Percentiles rank a stretch among this genome's conserved stretches.
Evolutionary conservation across 2,329 filamentous ascomycete genomes (phyloP).

Genomic region (Hirsutella rhossiliensis): DNA sequence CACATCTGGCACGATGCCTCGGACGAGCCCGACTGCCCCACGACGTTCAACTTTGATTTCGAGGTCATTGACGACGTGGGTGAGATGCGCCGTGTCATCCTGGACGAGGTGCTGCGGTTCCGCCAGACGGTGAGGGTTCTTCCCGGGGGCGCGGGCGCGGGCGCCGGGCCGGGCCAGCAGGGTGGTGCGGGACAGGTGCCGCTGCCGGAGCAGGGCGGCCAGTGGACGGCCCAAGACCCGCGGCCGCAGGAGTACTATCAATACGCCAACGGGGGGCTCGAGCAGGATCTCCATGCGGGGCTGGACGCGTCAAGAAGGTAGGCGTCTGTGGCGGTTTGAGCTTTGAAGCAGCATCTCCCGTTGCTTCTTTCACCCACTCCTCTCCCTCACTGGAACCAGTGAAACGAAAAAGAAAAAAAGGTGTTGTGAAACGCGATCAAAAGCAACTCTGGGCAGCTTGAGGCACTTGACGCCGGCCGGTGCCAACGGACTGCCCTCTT

Average conservation of each 20-base stretch:
- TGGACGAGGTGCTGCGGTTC: constrained; percentile 88
- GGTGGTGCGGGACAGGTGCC: constrained; percentile 33
- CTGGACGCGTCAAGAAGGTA: constrained; percentile 18
- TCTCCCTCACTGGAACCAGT: too few relatives aligned
- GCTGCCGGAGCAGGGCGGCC: constrained; percentile 34
- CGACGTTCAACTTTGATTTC: constrained; percentile 95
- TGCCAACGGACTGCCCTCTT: too few relatives aligned
- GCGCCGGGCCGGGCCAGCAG: constrained; percentile 23
- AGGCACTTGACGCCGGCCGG: too few relatives aligned
- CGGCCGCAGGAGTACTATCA: constrained; percentile 45
- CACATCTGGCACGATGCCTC: constrained; percentile 97
- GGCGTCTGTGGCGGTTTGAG: background rate
- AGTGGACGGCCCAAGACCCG: constrained; percentile 49
- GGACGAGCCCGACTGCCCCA: constrained; percentile 88
- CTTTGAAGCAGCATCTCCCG: too few relatives aligned
- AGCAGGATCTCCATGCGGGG: constrained; percentile 45
- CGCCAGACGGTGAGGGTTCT: constrained; percentile 47
- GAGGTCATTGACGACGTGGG: constrained; percentile 91
- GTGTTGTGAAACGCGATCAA: too few relatives aligned
- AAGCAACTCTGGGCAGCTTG: too few relatives aligned
- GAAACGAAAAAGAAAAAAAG: too few relatives aligned
- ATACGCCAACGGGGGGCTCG: constrained; percentile 36
- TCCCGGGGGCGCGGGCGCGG: constrained; percentile 23
- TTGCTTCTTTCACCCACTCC: too few relatives aligned
- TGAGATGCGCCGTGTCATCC: constrained; percentile 94